These are phyloP conservation scores for Fusarium sp. DNA, from an alignment of 2,329 filamentous ascomycete genomes.

Conservation along the genomic window DNA sequence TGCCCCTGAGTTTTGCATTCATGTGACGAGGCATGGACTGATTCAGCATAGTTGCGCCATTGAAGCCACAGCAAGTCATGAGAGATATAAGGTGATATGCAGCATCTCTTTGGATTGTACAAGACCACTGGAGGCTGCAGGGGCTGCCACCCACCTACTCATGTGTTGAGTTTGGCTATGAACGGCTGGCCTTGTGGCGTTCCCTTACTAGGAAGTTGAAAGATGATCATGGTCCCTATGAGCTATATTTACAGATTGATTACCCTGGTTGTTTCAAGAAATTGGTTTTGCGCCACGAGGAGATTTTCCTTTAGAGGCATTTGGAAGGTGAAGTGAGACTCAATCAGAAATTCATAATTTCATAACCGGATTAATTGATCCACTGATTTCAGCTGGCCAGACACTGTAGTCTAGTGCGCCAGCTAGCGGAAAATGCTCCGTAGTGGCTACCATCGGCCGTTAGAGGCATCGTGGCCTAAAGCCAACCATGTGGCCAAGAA, in stretches of 20 bases:
- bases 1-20: neutral
- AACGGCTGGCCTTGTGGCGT: constrained; percentile 41
- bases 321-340: neutral
- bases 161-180: constrained; percentile 28
- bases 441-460: constrained; percentile 32
- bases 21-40: constrained; percentile 24
- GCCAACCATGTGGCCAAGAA: constrained; percentile 15
- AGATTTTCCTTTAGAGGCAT: neutral
- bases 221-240: constrained; percentile 25
- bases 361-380: neutral
- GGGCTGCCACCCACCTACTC: constrained; percentile 33
- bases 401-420: neutral
- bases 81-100: constrained; percentile 20
- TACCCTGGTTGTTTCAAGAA: constrained; percentile 1
- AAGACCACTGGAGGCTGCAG: constrained; percentile 35
- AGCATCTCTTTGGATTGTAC: constrained; percentile 25
- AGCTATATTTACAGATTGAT: constrained; percentile 28
- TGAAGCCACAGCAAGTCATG: constrained; percentile 33
- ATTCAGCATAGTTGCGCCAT: constrained; percentile 25
- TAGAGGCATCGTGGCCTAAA: constrained; percentile 10
- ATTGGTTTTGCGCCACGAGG: constrained; percentile 17
- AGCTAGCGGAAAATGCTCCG: constrained; percentile 32
- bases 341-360: neutral
- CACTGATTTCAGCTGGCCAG: neutral
- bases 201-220: constrained; percentile 27